Base-by-base conservation (phyloP, 2,329 filamentous ascomycete genomes). In the Parafenestella ontariensis region DNA sequence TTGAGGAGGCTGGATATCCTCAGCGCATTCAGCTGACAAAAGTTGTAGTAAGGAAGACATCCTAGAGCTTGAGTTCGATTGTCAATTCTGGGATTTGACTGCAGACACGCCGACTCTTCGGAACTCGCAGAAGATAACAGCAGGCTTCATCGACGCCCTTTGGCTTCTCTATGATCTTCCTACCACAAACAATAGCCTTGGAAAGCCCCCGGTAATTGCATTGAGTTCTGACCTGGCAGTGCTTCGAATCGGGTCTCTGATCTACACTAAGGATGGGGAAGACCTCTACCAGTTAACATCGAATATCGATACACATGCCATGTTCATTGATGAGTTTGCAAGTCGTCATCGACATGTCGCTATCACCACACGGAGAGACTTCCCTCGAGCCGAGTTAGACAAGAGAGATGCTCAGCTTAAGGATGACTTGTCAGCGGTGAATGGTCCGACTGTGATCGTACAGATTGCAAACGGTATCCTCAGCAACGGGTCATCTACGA, bases 201-300 rank as follows among this genome's bases (percentile, higher is more conserved):
- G 44, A 17, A 36, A 46, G 10, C 44, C 44, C 8, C 44, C 28
- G 24, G 44, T 24, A 4, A 17, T 46, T 17, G 20, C 44, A 15
- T 11, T 36, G 15, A 46, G 20, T 26, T 37, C 17, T 17, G 44
- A 46, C 18, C 17, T 46, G 29, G 17, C 29, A 17, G 21, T 36
- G 9, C 29, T 46, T 17, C 44, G 44, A 21, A 46, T 46, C 17
- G 44, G 44, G 17, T 46, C 44, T 36, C 29, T 24, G n/a, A n/a
- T 46, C 5, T 46, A 34, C 24, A 24, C 29, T 20, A 46, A 36
- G 28, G 44, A 36, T 5, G 4, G 15, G 4, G 17, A 34, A 17
- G 18, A 37, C 20, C 15, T 46, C 1, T 46, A 46, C 44, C 44
- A 46, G 18, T 18, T 24, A 5, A 3, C 20, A 20, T 34, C 44